Evolutionary conservation across 164 flowering plant genomes (phyloP).

Genomic region (Tinospora cordifolia): DNA sequence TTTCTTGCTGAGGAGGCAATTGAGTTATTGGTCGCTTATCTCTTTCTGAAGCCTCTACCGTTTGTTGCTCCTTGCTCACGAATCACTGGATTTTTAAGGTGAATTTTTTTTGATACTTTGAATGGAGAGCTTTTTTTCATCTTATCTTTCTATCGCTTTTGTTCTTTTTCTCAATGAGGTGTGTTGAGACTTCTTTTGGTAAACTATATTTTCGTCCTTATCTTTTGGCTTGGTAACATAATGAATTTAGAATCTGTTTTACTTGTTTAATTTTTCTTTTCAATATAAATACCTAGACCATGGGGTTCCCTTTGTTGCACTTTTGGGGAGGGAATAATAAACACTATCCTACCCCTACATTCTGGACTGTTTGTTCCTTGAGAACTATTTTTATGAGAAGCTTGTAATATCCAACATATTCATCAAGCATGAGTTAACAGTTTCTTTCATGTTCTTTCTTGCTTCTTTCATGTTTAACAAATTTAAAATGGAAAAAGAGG

Average conservation of each 20-base stretch:
- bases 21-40: conserved; percentile 79
- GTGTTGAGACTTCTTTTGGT: not conserved
- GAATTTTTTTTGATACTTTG: not conserved
- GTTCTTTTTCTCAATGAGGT: not conserved
- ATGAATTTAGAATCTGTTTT: not conserved
- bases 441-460: too few species aligned
- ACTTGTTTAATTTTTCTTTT: not conserved
- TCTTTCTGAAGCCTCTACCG: conserved; percentile 76
- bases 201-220: not conserved
- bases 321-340: too few species aligned
- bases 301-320: too few species aligned
- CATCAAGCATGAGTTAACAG: too few species aligned
- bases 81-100: conserved; percentile 88
- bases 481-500: too few species aligned
- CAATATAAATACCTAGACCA: too few species aligned
- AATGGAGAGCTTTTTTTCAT: not conserved
- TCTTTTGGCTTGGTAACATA: not conserved
- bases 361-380: too few species aligned
- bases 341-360: too few species aligned
- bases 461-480: too few species aligned
- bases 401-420: too few species aligned
- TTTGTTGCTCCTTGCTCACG: conserved; percentile 72
- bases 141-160: not conserved
- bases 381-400: too few species aligned
- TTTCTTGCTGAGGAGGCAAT: conserved; percentile 68